These are phyloP conservation scores for Macaranga tanarius DNA, from an alignment of 441 rosid genomes.

Conservation along the genomic window DNA sequence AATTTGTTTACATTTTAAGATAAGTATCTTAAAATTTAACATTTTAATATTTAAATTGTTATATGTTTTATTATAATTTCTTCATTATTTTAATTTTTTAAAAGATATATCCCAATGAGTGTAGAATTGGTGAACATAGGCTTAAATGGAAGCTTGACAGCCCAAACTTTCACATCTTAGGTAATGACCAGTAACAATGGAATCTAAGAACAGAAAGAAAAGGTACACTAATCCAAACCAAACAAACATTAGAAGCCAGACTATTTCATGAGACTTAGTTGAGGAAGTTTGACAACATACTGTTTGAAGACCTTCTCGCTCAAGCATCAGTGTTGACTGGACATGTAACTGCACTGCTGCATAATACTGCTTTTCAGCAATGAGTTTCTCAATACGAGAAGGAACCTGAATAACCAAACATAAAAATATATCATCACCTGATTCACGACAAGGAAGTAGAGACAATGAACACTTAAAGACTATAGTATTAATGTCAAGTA, in stretches of 20 bases:
- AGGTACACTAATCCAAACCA: constrained; percentile 4
- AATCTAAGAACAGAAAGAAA: constrained; percentile 3
- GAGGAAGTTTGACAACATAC: constrained; percentile 44
- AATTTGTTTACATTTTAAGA: too few relatives aligned
- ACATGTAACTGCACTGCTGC: constrained; percentile 91
- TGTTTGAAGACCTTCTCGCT: constrained; percentile 97
- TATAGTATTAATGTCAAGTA: too few relatives aligned
- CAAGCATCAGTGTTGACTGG: constrained; percentile 91
- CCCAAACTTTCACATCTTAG: neutral
- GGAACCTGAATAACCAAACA: constrained; percentile 72
- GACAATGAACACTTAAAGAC: neutral
- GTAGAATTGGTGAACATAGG: neutral
- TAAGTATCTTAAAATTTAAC: too few relatives aligned
- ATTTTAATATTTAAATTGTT: too few relatives aligned
- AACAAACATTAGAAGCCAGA: neutral
- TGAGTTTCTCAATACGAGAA: constrained; percentile 87
- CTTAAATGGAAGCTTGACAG: neutral
- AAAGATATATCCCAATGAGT: neutral
- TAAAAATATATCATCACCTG: constrained; percentile 3
- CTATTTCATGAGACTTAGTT: neutral
- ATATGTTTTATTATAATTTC: too few relatives aligned
- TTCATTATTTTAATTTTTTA: neutral
- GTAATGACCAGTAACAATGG: neutral
- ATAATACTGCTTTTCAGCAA: constrained; percentile 86
- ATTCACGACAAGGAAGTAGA: neutral